phyloP scores from a whole-genome alignment of 2,329 filamentous ascomycete species.

The Camillea tinctor region DNA sequence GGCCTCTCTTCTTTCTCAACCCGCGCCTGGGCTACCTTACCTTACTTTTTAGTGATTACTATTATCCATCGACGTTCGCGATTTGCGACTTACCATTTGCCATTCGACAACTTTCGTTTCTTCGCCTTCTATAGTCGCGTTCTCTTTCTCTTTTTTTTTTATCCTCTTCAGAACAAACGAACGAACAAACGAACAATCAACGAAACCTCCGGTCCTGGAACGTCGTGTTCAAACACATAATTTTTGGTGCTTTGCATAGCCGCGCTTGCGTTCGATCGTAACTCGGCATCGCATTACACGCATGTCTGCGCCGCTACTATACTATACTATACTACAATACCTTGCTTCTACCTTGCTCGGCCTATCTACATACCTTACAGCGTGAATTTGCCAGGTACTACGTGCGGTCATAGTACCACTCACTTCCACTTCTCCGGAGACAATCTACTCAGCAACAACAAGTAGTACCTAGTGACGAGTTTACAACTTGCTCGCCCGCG shows the following conservation, averaged over 20 bases:
- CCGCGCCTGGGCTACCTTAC: conserved; percentile 6
- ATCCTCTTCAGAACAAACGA: background rate
- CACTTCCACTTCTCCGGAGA: background rate
- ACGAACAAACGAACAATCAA: background rate
- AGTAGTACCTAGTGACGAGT: too few species aligned
- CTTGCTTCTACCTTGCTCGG: conserved; percentile 1
- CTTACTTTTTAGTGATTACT: conserved; percentile 20
- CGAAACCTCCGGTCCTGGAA: conserved; percentile 1
- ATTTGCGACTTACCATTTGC: conserved; percentile 6
- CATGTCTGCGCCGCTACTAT: conserved; percentile 8
- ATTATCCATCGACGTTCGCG: conserved; percentile 23
- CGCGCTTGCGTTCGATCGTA: conserved; percentile 26
- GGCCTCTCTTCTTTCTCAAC: conserved; percentile 18
- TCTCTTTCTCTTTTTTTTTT: conserved; percentile 22
- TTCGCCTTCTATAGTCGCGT: conserved; percentile 18
- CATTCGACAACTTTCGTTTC: conserved; percentile 8
- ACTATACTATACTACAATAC: conserved; percentile 3
- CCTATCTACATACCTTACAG: background rate
- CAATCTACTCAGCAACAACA: background rate
- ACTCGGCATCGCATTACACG: conserved; percentile 19
- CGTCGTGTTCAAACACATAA: conserved; percentile 22
- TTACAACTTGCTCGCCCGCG: too few species aligned
- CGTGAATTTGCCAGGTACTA: background rate
- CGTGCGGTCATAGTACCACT: background rate
- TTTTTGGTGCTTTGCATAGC: conserved; percentile 22